These are phyloP conservation scores for Argentina anserina DNA, from an alignment of 306 rosid genomes.

Conservation along the genomic window DNA sequence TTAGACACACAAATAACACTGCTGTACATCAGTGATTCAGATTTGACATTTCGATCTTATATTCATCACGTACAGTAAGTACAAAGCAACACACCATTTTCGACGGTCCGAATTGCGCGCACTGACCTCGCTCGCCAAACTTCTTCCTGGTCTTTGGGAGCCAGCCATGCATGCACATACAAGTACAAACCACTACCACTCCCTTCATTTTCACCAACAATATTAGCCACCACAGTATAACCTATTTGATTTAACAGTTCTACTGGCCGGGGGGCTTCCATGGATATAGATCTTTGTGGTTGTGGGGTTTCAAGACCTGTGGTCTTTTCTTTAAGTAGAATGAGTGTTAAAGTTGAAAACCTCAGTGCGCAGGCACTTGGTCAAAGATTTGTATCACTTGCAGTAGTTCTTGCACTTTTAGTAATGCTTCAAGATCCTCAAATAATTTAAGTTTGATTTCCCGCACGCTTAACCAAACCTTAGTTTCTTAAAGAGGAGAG, in stretches of 20 bases:
- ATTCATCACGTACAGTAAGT: not conserved
- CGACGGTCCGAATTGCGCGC: constrained; percentile 26
- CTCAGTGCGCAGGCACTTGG: constrained; percentile 38
- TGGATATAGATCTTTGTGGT: constrained; percentile 8
- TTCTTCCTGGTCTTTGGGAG: constrained; percentile 58
- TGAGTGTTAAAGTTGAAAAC: constrained; percentile 6
- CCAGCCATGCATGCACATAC: constrained; percentile 28
- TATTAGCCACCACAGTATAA: not conserved
- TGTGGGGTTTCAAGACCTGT: constrained; percentile 50
- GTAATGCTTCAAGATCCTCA: constrained; percentile 24
- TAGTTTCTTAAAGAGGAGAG: not conserved
- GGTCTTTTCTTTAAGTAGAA: constrained; percentile 43
- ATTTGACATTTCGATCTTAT: not conserved
- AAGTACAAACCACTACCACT: not conserved
- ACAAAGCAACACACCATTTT: not conserved
- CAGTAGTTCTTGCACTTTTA: constrained; percentile 23
- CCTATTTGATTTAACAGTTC: not conserved
- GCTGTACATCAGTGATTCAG: not conserved
- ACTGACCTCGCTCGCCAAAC: constrained; percentile 7
- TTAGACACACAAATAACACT: not conserved
- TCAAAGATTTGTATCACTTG: constrained; percentile 19
- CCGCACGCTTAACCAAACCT: constrained; percentile 19
- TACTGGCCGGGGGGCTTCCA: no score
- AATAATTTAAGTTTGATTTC: not conserved
- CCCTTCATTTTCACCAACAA: constrained; percentile 3